Percentiles rank a stretch among this genome's conserved stretches.
phyloP scores from a whole-genome alignment of 345 rosid genomes.

The Salix exigua region DNA sequence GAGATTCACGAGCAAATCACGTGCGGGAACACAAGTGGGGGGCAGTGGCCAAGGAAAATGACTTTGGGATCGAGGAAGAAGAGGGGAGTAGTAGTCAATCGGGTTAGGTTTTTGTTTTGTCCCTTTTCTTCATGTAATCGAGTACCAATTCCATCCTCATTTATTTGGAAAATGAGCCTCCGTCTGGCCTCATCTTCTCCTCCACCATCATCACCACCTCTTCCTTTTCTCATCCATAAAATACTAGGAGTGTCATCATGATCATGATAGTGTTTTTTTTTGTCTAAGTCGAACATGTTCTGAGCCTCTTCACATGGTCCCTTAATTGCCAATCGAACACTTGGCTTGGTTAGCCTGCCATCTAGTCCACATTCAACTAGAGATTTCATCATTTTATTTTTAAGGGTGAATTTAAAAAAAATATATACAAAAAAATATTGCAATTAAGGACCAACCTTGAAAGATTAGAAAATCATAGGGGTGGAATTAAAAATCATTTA shows the following conservation, averaged over 20 bases:
- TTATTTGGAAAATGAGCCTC: constrained; percentile 29
- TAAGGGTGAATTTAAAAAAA: no score
- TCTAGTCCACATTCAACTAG: background rate
- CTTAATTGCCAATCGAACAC: constrained; percentile 17
- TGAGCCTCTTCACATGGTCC: constrained; percentile 32
- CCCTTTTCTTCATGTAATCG: constrained; percentile 37
- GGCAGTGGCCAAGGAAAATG: background rate
- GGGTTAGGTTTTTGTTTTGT: constrained; percentile 32
- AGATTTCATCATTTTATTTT: background rate
- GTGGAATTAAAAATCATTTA: no score
- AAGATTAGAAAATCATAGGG: no score
- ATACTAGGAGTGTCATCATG: constrained; percentile 12
- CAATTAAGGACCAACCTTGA: no score
- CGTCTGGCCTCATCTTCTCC: constrained; percentile 33
- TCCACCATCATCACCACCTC: constrained; percentile 12
- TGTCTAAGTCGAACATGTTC: constrained; percentile 27
- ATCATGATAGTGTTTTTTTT: constrained; percentile 12
- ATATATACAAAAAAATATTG: no score
- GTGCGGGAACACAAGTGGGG: background rate
- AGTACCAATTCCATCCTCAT: constrained; percentile 29
- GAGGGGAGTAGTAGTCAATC: constrained; percentile 32
- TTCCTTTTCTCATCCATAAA: constrained; percentile 10
- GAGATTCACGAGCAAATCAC: background rate
- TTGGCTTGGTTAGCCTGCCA: constrained; percentile 5
- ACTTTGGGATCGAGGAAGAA: background rate